Conservation (phyloP, 495 filamentous ascomycete genomes). For the Penicillium fimorum region DNA sequence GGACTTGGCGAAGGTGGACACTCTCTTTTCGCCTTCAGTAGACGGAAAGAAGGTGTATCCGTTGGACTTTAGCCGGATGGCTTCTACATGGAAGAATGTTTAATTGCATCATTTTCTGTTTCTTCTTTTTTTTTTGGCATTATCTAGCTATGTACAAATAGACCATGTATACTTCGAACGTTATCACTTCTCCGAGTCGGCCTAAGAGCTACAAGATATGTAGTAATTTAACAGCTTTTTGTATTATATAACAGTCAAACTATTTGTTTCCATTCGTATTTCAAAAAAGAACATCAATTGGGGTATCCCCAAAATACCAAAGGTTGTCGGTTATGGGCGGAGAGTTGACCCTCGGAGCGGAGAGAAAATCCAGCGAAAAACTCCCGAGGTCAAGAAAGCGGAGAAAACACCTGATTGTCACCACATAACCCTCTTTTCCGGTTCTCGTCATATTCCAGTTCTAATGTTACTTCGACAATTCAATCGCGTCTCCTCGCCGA, state of each 20-base stretch:
- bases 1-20: slow-evolving; percentile 52
- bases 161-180: slow-evolving; percentile 19
- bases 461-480: slow-evolving; percentile 56
- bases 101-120: slow-evolving; percentile 8
- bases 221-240: background rate
- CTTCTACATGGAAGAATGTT: background rate
- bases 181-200: background rate
- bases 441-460: slow-evolving; percentile 19
- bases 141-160: slow-evolving; percentile 40
- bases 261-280: background rate
- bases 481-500: slow-evolving; percentile 45
- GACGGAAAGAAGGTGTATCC: slow-evolving; percentile 1
- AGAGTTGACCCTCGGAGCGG: slow-evolving; percentile 29
- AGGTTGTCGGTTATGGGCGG: slow-evolving; percentile 18
- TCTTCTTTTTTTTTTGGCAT: slow-evolving; percentile 24
- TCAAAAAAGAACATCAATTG: background rate
- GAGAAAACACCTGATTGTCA: slow-evolving; percentile 29
- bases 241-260: background rate
- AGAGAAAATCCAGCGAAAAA: slow-evolving; percentile 31
- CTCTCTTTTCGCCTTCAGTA: slow-evolving; percentile 5
- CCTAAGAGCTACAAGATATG: background rate
- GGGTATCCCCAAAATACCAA: background rate
- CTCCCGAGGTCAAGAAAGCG: slow-evolving; percentile 36
- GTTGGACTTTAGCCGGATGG: slow-evolving; percentile 6
- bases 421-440: slow-evolving; percentile 16